Evolutionary conservation across 257 asterid species (phyloP).

Genomic region (Petunia secreta): DNA sequence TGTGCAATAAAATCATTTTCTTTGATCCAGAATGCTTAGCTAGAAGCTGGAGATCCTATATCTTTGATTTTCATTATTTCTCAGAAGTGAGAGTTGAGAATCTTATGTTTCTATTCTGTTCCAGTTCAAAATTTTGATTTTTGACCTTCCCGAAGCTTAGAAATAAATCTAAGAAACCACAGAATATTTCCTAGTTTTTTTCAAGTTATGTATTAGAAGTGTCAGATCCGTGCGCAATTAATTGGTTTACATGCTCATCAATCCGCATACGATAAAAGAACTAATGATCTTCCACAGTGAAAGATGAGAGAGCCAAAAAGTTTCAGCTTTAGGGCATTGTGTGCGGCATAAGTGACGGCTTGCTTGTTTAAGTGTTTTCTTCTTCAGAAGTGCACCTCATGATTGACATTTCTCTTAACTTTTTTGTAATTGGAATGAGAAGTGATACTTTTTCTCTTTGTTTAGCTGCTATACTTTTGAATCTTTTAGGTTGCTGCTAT

Average conservation of each 20-base stretch:
- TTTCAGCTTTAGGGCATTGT: background rate
- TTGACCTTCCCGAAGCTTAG: background rate
- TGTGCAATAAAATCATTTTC: background rate
- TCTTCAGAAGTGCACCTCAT: background rate
- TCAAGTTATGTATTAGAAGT: background rate
- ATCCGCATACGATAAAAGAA: background rate
- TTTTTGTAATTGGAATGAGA: background rate
- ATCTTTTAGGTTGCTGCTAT: conserved; percentile 83
- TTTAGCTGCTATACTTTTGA: conserved; percentile 18
- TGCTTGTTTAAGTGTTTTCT: background rate
- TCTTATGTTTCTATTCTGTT: background rate
- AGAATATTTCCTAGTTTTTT: too few species aligned
- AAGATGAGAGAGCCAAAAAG: background rate
- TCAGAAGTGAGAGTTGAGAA: background rate
- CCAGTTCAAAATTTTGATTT: background rate
- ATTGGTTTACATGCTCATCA: background rate
- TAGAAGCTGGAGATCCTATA: background rate
- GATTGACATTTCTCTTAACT: background rate
- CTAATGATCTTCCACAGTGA: background rate
- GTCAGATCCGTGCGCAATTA: background rate
- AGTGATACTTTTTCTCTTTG: conserved; percentile 11
- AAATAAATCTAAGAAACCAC: background rate
- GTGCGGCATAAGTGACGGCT: background rate
- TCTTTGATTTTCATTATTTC: background rate
- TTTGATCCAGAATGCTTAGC: background rate